Percentiles rank a stretch among this genome's conserved stretches.
These are phyloP conservation scores for Aureobasidium zeae DNA, from an alignment of 2,329 filamentous ascomycete genomes.

Conservation along the genomic window DNA sequence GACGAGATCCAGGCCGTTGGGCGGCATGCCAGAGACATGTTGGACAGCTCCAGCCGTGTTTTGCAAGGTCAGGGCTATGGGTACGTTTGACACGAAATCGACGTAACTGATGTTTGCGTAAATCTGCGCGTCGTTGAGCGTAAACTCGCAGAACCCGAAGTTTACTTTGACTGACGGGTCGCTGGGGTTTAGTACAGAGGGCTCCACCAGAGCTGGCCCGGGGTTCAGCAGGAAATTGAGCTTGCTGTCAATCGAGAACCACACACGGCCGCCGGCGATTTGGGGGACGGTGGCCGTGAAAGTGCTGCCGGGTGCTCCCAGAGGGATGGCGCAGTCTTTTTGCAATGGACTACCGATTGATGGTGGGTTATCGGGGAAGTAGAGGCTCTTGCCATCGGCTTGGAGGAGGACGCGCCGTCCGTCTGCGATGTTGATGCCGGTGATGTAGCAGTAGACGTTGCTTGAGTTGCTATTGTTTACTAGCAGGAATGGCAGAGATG, in stretches of 20 bases:
- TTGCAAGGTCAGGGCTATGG: slow-evolving; percentile 32
- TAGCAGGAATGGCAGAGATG: slow-evolving; percentile 28
- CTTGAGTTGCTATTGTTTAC: slow-evolving; percentile 28
- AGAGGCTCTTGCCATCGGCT: slow-evolving; percentile 28
- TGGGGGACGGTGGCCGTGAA: slow-evolving; percentile 29
- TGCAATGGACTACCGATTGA: slow-evolving; percentile 26
- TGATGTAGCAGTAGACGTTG: slow-evolving; percentile 30
- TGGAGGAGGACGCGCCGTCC: slow-evolving; percentile 28
- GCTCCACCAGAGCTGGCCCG: slow-evolving; percentile 30
- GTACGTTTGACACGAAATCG: slow-evolving; percentile 33
- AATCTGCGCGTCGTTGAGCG: slow-evolving; percentile 38
- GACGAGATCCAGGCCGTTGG: slow-evolving; percentile 49
- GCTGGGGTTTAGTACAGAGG: slow-evolving; percentile 28
- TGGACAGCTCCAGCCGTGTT: slow-evolving; percentile 32
- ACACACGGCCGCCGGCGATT: slow-evolving; percentile 32
- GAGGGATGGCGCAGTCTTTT: slow-evolving; percentile 30
- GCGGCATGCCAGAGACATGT: slow-evolving; percentile 50
- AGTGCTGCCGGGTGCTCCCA: slow-evolving; percentile 28
- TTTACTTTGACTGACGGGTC: slow-evolving; percentile 38
- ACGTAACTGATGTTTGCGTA: slow-evolving; percentile 39
- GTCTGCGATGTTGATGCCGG: slow-evolving; percentile 30
- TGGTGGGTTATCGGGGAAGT: slow-evolving; percentile 27
- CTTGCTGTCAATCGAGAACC: slow-evolving; percentile 27
- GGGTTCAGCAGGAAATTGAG: slow-evolving; percentile 32
- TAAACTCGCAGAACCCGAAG: slow-evolving; percentile 42